Evolutionary conservation across 2,329 filamentous ascomycete species (phyloP).

Genomic region (Proliferodiscus dingleyae): DNA sequence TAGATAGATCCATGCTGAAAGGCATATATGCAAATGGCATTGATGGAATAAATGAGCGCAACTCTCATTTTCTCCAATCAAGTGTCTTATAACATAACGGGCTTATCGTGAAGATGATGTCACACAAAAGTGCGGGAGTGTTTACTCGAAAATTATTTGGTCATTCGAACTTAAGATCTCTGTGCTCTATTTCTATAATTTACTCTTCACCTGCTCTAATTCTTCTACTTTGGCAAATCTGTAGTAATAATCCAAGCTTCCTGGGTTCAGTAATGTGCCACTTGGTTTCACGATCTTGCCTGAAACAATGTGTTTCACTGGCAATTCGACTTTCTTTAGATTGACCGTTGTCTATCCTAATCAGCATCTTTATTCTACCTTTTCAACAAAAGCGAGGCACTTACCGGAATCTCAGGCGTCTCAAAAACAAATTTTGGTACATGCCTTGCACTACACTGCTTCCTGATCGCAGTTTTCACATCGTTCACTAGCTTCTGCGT

Average conservation of each 20-base stretch:
- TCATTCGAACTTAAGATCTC: too few relatives aligned
- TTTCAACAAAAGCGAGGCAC: constrained; percentile 30
- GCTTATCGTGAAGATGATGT: too few relatives aligned
- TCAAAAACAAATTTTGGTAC: constrained; percentile 76
- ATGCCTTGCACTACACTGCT: constrained; percentile 65
- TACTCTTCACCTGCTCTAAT: constrained; percentile 42
- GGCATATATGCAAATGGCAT: too few relatives aligned
- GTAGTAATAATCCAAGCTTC: constrained; percentile 73
- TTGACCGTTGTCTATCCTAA: constrained; percentile 68
- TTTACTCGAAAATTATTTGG: too few relatives aligned
- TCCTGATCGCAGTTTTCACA: constrained; percentile 61
- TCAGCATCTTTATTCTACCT: neutral
- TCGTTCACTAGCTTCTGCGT: constrained; percentile 48
- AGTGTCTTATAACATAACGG: too few relatives aligned
- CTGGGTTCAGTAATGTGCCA: constrained; percentile 71
- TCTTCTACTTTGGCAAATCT: constrained; percentile 70
- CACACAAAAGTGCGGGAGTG: too few relatives aligned
- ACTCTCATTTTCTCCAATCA: too few relatives aligned
- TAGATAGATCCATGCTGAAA: too few relatives aligned
- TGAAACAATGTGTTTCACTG: constrained; percentile 78
- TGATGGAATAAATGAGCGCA: too few relatives aligned
- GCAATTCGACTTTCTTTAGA: constrained; percentile 78
- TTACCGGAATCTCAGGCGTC: constrained; percentile 73
- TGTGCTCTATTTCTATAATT: constrained; percentile 44
- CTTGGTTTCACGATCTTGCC: constrained; percentile 69